Conservation (phyloP, 2,329 filamentous ascomycete genomes). For the Fusarium drepaniforme region DNA sequence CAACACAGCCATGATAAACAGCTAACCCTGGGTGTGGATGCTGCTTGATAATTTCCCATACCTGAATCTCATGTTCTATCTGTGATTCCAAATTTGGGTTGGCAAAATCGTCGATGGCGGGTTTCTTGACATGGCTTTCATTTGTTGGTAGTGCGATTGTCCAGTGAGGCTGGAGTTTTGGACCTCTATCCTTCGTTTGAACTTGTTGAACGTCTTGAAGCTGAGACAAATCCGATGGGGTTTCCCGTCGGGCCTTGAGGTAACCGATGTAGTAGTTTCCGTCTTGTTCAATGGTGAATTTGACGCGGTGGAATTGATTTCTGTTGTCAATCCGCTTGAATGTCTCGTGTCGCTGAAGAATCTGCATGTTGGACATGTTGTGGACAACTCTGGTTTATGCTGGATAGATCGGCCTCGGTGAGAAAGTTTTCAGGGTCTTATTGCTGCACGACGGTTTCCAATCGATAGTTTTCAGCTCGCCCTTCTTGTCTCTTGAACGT, state of each 20-base stretch:
- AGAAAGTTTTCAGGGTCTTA: too few relatives aligned
- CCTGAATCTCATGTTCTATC: background rate
- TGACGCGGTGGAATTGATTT: background rate
- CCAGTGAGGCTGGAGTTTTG: background rate
- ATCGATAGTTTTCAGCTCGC: too few relatives aligned
- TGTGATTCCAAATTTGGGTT: background rate
- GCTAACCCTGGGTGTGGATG: background rate
- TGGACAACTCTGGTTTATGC: background rate
- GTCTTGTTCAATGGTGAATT: background rate
- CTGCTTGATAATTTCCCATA: background rate
- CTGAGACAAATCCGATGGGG: background rate
- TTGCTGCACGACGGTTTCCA: too few relatives aligned
- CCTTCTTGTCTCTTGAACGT: too few relatives aligned
- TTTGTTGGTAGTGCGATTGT: background rate
- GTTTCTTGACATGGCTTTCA: background rate
- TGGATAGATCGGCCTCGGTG: too few relatives aligned
- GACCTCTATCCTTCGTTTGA: background rate
- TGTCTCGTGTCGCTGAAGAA: background rate
- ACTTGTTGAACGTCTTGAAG: background rate
- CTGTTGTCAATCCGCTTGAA: background rate
- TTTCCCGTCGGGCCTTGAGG: background rate
- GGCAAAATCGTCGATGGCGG: background rate
- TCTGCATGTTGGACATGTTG: background rate
- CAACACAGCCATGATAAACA: slow-evolving; percentile 1
- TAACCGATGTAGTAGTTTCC: slow-evolving; percentile 1